Base-by-base conservation (phyloP, 306 rosid species). In the Calophaca sinica region DNA sequence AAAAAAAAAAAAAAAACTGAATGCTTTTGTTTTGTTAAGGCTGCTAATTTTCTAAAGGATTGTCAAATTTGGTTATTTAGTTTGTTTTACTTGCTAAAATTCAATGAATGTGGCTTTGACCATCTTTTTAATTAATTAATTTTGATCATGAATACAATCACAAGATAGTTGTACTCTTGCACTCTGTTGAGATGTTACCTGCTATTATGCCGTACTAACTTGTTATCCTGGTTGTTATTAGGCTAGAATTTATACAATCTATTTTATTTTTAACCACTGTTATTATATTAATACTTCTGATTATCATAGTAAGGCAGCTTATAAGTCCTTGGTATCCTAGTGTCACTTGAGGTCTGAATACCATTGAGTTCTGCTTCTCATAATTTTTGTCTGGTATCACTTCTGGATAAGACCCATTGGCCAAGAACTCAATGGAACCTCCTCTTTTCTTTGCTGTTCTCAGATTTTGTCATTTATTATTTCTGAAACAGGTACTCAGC, bases 71-170 rank as follows among this genome's bases (percentile, higher is more conserved):
- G 64, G 29, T 36, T 33, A 33, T 33, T 26, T 39, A 42, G 26
- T 66, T 66, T n/a, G n/a, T 48, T 52, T 75, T 7, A 38, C 33
- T 53, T 62, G 11, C 41, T 63, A 64, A 64, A 41, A 64, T 38
- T 35, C 28, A 48, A 9, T 11, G 4, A 11, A 10, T 63, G 15
- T 39, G 31, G 10, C 31, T 14, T 12, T 14, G 49, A 7, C 14
- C 6, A 6, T 62, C 41, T 15, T 55, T 33, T 2, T 58, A 58
- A 26, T 44, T 59, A 71, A 4, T 58, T 57, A 32, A 59, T 59
- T 53, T 20, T 20, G 26, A 20, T 20, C 26, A 20, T 20, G 26
- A 20, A 20, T 20, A 20, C 26, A 20, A 20, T 20, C 0, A 20
- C 41, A 14, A 46, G 20, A 31, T 60, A 15, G n/a, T 6, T 61